Conservation (phyloP, 768 basidiomycete species). For the Auriscalpium orientale region DNA sequence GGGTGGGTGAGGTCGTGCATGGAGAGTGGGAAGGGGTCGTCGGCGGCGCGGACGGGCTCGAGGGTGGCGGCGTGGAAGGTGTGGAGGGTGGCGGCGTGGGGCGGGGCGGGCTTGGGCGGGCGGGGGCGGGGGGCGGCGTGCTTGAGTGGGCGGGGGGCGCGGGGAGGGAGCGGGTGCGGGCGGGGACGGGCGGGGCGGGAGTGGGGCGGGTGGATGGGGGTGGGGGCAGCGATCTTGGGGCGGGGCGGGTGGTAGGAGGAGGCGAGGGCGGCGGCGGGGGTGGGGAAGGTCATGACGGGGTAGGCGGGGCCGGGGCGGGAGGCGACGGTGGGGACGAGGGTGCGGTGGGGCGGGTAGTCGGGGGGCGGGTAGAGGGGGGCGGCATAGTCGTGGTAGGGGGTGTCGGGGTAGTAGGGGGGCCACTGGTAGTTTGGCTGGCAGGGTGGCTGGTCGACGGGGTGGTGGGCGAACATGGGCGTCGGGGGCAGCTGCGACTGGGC, state of each 20-base stretch:
- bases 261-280: background rate
- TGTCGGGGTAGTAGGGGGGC: background rate
- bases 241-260: slow-evolving; percentile 2
- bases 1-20: slow-evolving; percentile 11
- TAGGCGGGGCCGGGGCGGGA: background rate
- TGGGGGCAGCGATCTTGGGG: slow-evolving; percentile 2
- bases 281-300: background rate
- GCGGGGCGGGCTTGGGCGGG: background rate
- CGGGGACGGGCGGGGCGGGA: slow-evolving; percentile 7
- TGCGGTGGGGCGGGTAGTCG: background rate
- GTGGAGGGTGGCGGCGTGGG: slow-evolving; percentile 7
- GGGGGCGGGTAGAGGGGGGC: background rate
- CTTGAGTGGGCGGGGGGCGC: background rate
- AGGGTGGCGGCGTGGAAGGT: slow-evolving; percentile 11
- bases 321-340: background rate
- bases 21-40: slow-evolving; percentile 16
- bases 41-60: slow-evolving; percentile 10
- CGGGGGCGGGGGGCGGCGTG: background rate
- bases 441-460: background rate
- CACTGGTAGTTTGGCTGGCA: background rate
- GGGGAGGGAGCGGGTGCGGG: background rate
- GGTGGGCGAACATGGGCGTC: background rate
- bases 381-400: background rate
- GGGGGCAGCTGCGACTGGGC: background rate
- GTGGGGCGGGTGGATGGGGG: slow-evolving; percentile 9